Base-by-base conservation (phyloP, 768 basidiomycete genomes). In the Vararia minispora region DNA sequence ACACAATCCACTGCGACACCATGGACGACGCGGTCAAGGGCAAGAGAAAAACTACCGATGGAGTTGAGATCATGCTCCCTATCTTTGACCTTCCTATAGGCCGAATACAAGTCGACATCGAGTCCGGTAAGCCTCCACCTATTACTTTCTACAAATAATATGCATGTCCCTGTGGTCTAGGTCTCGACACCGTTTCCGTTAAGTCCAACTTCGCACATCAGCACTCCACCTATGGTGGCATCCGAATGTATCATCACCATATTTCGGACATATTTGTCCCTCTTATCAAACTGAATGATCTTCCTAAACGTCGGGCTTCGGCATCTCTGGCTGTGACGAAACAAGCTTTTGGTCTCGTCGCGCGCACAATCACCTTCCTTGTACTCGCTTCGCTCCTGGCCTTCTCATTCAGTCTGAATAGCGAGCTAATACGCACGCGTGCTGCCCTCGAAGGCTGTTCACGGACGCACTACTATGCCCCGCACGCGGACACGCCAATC, bases 21-120 rank as follows among this genome's bases (percentile, higher is more conserved):
- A 20, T 25, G 7, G 39, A 40, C 29, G 20, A 38, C 23, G 39
- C 17, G n/a, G 46, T 14, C 14, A 41, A 47, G 29, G 55, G 59
- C 28, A 73, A 66, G 45, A 58, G 49, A 39, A 67, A 58, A 44
- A 32, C 56, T 46, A 20, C 54, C 56, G 18, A 54, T 51, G 35
- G 47, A 48, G 3, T 77, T 13, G 57, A 71, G 44, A 54, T 85
- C 14, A 58, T 80, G 31, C 53, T 88, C 30, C 85, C 85, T 6
- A 72, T 74, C n/a, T 88, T 88, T 49, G 54, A 72, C 3, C 58
- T 85, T n/a, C 73, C 81, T 6, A 61, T 87, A 29, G 76, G 76
- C 31, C 64, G 66, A 52, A 57, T 86, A 41, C 75, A 81, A 50
- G 78, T 83, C 2, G 62, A 63, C 16, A 54, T 87, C 35, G 73